Percentiles rank a stretch among this genome's conserved stretches.
Conservation (phyloP, 2,329 filamentous ascomycete genomes). For the Aspergillus unguis region DNA sequence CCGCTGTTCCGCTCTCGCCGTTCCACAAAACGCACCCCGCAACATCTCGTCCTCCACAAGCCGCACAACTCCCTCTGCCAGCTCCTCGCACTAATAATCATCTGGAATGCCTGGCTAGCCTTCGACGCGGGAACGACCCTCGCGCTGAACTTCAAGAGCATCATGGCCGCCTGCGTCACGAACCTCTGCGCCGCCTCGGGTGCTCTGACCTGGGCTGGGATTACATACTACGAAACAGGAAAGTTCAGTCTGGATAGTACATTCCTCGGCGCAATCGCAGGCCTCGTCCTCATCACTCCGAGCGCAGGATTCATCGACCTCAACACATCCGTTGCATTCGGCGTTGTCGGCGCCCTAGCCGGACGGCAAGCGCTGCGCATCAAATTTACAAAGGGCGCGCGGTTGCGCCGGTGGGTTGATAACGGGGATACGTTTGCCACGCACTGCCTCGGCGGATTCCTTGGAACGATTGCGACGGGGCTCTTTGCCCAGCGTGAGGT, state of each 20-base stretch:
- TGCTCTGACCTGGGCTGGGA: constrained; percentile 47
- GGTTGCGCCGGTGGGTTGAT: constrained; percentile 51
- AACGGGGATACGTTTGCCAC: constrained; percentile 57
- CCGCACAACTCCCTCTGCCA: constrained; percentile 50
- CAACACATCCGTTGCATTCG: constrained; percentile 49
- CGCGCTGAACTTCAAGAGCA: constrained; percentile 49
- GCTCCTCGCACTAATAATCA: constrained; percentile 48
- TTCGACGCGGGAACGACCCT: constrained; percentile 52
- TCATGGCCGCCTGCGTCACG: constrained; percentile 51
- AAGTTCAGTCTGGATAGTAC: constrained; percentile 50
- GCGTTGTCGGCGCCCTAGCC: constrained; percentile 46
- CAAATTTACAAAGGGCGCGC: constrained; percentile 51
- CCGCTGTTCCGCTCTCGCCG: constrained; percentile 48
- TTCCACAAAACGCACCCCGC: constrained; percentile 45
- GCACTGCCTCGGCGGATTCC: constrained; percentile 52
- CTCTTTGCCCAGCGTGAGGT: constrained; percentile 52
- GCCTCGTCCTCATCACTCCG: constrained; percentile 53
- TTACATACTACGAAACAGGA: constrained; percentile 44
- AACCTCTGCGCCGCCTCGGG: constrained; percentile 50
- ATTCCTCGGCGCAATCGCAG: constrained; percentile 54
- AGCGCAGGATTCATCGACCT: constrained; percentile 51
- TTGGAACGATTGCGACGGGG: constrained; percentile 51
- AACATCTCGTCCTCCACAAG: constrained; percentile 47
- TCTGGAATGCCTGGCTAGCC: constrained; percentile 53
- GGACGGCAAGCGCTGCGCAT: constrained; percentile 53